phyloP scores from a whole-genome alignment of 2,329 filamentous ascomycete species.

The Diaporthe batatas region DNA sequence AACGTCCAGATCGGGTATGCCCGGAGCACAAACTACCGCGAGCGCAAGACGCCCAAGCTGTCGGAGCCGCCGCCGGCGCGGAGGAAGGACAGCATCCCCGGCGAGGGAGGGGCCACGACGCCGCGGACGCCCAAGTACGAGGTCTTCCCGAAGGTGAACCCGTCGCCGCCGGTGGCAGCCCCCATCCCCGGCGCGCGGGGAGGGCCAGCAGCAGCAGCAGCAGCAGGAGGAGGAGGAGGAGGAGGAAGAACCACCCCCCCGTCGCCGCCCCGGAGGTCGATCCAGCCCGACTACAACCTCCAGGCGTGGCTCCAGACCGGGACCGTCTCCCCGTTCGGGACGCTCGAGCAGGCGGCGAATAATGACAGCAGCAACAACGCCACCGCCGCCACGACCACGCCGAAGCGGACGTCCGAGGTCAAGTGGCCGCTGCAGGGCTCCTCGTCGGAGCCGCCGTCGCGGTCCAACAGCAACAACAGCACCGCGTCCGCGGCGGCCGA shows the following conservation, averaged over 20 bases:
- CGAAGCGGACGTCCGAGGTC: slow-evolving; percentile 27
- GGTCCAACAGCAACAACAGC: slow-evolving; percentile 33
- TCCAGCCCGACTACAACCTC: slow-evolving; percentile 45
- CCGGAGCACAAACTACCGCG: slow-evolving; percentile 42
- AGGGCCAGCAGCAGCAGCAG: too few relatives aligned
- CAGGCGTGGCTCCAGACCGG: slow-evolving; percentile 52
- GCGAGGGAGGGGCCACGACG: neutral
- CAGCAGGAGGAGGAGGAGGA: slow-evolving; percentile 17
- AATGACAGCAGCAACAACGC: neutral
- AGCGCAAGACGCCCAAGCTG: slow-evolving; percentile 32
- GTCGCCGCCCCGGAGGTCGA: slow-evolving; percentile 36
- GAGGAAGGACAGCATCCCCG: slow-evolving; percentile 14
- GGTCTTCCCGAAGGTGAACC: slow-evolving; percentile 37
- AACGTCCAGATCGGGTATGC: slow-evolving; percentile 43
- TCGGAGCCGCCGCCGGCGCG: slow-evolving; percentile 38
- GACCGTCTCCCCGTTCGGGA: slow-evolving; percentile 53
- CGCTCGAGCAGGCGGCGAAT: slow-evolving; percentile 43
- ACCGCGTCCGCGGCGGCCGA: slow-evolving; percentile 6
- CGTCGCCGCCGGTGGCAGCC: neutral
- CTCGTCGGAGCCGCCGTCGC: slow-evolving; percentile 10
- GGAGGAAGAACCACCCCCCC: slow-evolving; percentile 39
- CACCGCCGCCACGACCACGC: neutral
- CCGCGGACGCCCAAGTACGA: slow-evolving; percentile 26
- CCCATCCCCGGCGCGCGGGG: slow-evolving; percentile 27
- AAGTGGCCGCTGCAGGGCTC: slow-evolving; percentile 39